phyloP scores from a whole-genome alignment of 352 stramenopile species.

The Phytophthora pisi region DNA sequence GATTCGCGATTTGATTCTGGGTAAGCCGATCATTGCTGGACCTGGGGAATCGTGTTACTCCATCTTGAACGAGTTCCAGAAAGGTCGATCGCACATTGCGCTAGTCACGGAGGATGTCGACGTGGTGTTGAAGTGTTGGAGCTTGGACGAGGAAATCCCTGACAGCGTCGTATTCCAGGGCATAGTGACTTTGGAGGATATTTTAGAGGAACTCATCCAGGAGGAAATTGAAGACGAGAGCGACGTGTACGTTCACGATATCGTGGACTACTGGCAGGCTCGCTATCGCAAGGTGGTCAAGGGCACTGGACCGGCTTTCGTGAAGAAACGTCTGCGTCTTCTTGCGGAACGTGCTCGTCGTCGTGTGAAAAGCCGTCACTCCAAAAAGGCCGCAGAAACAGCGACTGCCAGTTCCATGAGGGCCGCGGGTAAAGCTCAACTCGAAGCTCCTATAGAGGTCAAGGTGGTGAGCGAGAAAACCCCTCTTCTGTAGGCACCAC shows the following conservation, averaged over 20 bases:
- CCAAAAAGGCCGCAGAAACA: constrained; percentile 31
- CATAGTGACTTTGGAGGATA: constrained; percentile 94
- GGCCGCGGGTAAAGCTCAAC: constrained; percentile 12
- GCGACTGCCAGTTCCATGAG: constrained; percentile 20
- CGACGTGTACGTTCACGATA: constrained; percentile 74
- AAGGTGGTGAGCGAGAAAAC: constrained; percentile 60
- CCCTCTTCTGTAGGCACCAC: constrained; percentile 37
- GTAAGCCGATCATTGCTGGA: constrained; percentile 80
- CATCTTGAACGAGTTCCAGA: constrained; percentile 93
- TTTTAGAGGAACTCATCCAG: constrained; percentile 93
- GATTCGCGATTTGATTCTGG: constrained; percentile 70
- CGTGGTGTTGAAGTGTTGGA: constrained; percentile 60
- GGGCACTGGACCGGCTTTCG: constrained; percentile 39
- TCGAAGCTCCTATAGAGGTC: constrained; percentile 46
- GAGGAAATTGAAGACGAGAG: constrained; percentile 93
- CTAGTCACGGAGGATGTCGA: constrained; percentile 71
- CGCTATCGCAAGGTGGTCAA: constrained; percentile 37
- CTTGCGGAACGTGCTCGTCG: constrained; percentile 45
- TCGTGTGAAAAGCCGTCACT: constrained; percentile 44
- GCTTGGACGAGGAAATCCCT: constrained; percentile 47
- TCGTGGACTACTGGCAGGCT: constrained; percentile 65
- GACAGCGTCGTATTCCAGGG: constrained; percentile 75
- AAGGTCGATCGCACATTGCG: constrained; percentile 84
- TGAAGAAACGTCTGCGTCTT: constrained; percentile 49
- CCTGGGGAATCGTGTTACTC: constrained; percentile 87